Conservation (phyloP, 768 basidiomycete species). For the Mycena chlorophos region DNA sequence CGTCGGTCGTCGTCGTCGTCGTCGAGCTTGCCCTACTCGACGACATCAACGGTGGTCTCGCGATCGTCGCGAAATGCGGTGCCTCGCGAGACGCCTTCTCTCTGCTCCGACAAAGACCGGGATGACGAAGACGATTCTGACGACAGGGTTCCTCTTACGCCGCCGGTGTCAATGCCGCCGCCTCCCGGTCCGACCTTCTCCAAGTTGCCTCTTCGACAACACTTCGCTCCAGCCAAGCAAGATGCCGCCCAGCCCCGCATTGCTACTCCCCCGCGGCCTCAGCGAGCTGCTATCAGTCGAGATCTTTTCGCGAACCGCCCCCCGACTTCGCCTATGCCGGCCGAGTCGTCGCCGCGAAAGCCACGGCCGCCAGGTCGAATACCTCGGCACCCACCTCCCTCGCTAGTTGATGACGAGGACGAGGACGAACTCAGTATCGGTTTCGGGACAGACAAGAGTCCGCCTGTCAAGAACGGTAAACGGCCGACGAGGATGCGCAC, state of each 20-base stretch:
- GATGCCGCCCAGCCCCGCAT: slow-evolving; percentile 31
- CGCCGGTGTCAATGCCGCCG: slow-evolving; percentile 32
- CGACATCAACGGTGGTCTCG: slow-evolving; percentile 18
- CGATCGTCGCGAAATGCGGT: slow-evolving; percentile 22
- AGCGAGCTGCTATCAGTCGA: slow-evolving; percentile 14
- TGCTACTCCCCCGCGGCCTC: slow-evolving; percentile 19
- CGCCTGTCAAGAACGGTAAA: not conserved
- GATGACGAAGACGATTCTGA: slow-evolving; percentile 51
- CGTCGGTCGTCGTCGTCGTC: slow-evolving; percentile 21
- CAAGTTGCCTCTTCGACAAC: slow-evolving; percentile 11
- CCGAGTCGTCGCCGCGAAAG: slow-evolving; percentile 51
- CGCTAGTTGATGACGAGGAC: slow-evolving; percentile 27
- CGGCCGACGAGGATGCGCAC: slow-evolving; percentile 1
- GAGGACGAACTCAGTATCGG: slow-evolving; percentile 26
- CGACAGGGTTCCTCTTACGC: slow-evolving; percentile 54
- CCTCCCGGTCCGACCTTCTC: not conserved
- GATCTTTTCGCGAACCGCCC: slow-evolving; percentile 59
- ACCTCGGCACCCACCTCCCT: slow-evolving; percentile 31
- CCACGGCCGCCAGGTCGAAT: slow-evolving; percentile 59
- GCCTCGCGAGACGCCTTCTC: slow-evolving; percentile 55
- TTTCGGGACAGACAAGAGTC: slow-evolving; percentile 4
- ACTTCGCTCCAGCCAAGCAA: slow-evolving; percentile 12
- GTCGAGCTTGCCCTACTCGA: slow-evolving; percentile 8
- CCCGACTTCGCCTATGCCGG: slow-evolving; percentile 65
- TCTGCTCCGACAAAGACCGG: slow-evolving; percentile 72